Conservation (phyloP, 148 eudicot genomes). For the Beta vulgaris region DNA sequence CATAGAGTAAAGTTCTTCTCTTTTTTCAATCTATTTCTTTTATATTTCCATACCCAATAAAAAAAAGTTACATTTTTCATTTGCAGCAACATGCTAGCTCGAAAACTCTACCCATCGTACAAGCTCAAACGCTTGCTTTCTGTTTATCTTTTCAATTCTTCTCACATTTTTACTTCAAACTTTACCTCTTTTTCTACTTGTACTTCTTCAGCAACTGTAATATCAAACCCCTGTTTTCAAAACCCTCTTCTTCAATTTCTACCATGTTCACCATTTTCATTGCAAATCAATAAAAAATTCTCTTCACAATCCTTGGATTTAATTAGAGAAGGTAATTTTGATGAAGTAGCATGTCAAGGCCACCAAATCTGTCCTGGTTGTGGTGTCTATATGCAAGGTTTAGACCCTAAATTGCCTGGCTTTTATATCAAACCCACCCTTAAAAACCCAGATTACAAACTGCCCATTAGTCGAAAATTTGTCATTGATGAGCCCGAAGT, state of each 20-base stretch:
- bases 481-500: slow-evolving; percentile 57
- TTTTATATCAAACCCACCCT: slow-evolving; percentile 48
- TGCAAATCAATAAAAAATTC: slow-evolving; percentile 23
- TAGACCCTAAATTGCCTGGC: slow-evolving; percentile 64
- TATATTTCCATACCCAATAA: background rate
- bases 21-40: background rate
- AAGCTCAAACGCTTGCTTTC: slow-evolving; percentile 39
- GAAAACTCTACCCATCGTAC: slow-evolving; percentile 26
- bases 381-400: slow-evolving; percentile 82
- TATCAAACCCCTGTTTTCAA: slow-evolving; percentile 22
- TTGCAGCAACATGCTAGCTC: slow-evolving; percentile 32
- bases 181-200: slow-evolving; percentile 15
- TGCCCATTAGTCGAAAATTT: slow-evolving; percentile 33
- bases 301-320: slow-evolving; percentile 39
- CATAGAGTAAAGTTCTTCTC: background rate
- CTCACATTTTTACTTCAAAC: slow-evolving; percentile 12
- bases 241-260: slow-evolving; percentile 33
- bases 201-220: background rate
- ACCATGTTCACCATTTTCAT: slow-evolving; percentile 10
- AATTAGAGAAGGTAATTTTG: slow-evolving; percentile 81
- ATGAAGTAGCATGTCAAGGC: slow-evolving; percentile 43
- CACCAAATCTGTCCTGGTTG: slow-evolving; percentile 78
- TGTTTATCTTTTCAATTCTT: slow-evolving; percentile 24
- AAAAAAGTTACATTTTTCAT: background rate
- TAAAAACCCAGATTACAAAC: slow-evolving; percentile 55